Base-by-base conservation (phyloP, 2,329 filamentous ascomycete genomes). In the Bipolaris bicolor region DNA sequence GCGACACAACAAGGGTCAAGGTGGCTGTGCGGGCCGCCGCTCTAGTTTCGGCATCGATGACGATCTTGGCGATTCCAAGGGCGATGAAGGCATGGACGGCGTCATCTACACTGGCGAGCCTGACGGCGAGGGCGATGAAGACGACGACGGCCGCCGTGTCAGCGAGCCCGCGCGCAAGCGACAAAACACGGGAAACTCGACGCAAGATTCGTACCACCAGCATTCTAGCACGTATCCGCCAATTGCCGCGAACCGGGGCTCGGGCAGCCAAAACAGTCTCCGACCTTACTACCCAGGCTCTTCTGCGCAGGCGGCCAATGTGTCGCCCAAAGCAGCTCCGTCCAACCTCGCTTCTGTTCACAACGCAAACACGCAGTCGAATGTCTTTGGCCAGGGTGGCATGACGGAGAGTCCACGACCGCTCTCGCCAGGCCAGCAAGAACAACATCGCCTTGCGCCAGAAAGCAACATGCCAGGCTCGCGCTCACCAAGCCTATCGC, bases 1-100 rank as follows among this genome's bases (percentile, higher is more conserved):
- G 43, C 87, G 95, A 58, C 95, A 99, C 75, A 96, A 91, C 74
- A 98, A 98, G 78, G 95, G 95, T 33, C 90, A 93, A 52, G 95
- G 95, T 52, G 95, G 95, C 46, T 99, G 95, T 78, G 95, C 96
- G 11, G 95, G 95, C 55, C 87, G 95, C 55, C 85, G 95, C 63
- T 88, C 92, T 37, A 97, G 93, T 73, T 96, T 92, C 75, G 89
- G 86, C 26, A 88, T 89, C 16, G 90, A 92, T 52, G 90, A 95
- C 44, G 90, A 95, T 39, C 77, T 79, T 60, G 76, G 73, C 26
- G 78, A 79, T 18, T 78, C 70, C 34, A 78, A 79, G 48, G 76
- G 78, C 18, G 83, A 86, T 7, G 86, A 88, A 51, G 78, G 79
- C 47, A 88, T 89, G 86, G 85, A 88, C 59, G 86, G 86, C 4